These are phyloP conservation scores for Cytospora piceicola DNA, from an alignment of 2,329 filamentous ascomycete genomes.

Conservation along the genomic window DNA sequence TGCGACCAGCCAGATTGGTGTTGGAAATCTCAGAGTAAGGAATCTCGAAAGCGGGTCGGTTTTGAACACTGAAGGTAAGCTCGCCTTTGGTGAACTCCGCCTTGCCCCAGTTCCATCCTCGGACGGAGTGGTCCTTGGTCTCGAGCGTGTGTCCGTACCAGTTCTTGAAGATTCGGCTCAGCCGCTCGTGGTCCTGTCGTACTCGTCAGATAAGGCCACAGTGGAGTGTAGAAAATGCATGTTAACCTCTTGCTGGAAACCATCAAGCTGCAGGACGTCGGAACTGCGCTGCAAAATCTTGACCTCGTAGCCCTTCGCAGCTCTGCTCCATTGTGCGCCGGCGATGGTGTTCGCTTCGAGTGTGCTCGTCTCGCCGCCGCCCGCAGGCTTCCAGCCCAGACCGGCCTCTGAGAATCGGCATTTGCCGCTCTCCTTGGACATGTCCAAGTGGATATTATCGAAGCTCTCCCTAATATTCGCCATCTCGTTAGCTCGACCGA, in stretches of 20 bases:
- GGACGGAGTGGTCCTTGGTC: constrained; percentile 88
- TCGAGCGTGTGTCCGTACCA: constrained; percentile 97
- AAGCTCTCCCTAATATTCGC: constrained; percentile 74
- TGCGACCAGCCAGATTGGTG: constrained; percentile 95
- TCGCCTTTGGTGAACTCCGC: constrained; percentile 95
- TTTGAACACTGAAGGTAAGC: constrained; percentile 94
- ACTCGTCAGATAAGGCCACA: constrained; percentile 30
- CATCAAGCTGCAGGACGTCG: constrained; percentile 89
- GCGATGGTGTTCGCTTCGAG: constrained; percentile 85
- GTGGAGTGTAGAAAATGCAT: constrained; percentile 37
- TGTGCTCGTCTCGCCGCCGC: constrained; percentile 89
- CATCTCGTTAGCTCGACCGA: constrained; percentile 13
- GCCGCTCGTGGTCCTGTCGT: constrained; percentile 80
- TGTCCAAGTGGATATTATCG: constrained; percentile 94
- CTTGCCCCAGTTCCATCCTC: constrained; percentile 99
- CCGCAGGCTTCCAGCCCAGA: constrained; percentile 90
- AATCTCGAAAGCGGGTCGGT: constrained; percentile 93
- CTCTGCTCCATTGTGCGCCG: constrained; percentile 91
- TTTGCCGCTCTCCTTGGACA: constrained; percentile 89
- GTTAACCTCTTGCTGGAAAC: constrained; percentile 81
- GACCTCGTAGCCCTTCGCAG: constrained; percentile 88
- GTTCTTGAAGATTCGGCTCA: constrained; percentile 92
- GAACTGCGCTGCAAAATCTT: constrained; percentile 86
- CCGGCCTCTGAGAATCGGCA: constrained; percentile 94
- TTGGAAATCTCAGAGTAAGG: constrained; percentile 98